Base-by-base conservation (phyloP, 2,329 filamentous ascomycete genomes). In the Fusarium torreyae region DNA sequence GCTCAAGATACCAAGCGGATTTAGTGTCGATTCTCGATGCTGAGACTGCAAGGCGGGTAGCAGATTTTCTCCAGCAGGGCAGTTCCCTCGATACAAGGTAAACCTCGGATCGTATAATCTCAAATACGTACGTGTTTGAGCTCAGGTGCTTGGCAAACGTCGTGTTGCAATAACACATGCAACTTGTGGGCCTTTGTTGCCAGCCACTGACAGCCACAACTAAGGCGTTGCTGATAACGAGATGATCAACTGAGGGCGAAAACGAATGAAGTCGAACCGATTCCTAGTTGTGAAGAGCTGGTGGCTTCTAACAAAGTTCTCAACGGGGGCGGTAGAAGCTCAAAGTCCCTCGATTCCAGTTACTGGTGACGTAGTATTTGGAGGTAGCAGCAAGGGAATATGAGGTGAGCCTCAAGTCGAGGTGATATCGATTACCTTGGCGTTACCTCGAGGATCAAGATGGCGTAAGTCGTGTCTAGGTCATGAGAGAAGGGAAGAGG, bases 141-240 rank as follows among this genome's bases (percentile, higher is more conserved):
- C 28, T 31, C 28, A 31, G 40, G 57, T 63, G 49, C 60, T 62
- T 53, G 58, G 57, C 46, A 51, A 67, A 62, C 40, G 69, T 55
- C 46, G 59, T 72, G 67, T 70, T 58, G 60, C 66, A 63, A 64
- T 54, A 63, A 48, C 59, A 61, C 66, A 58, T 58, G 56, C 44
- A 72, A 36, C 44, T 38, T 57, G 57, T 51, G 26, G 66, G 63
- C 38, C 65, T 50, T 61, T 46, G 49, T 57, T 55, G 45, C 42
- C 57, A 70, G 59, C 63, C 69, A 65, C 46, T 42, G 36, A 28
- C 63, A 65, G 58, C 52, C 48, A 66, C 46, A 38, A 57, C 51
- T 36, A 50, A 42, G 58, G 48, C 39, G 28, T 49, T 56, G 38
- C 52, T 56, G 40, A 52, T 57, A 69, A 67, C 46, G 45, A 50